Evolutionary conservation across 2,329 filamentous ascomycete genomes (phyloP), one percentile per base, ranked within the genome.

Genomic region (Aspergillus fischeri): DNA sequence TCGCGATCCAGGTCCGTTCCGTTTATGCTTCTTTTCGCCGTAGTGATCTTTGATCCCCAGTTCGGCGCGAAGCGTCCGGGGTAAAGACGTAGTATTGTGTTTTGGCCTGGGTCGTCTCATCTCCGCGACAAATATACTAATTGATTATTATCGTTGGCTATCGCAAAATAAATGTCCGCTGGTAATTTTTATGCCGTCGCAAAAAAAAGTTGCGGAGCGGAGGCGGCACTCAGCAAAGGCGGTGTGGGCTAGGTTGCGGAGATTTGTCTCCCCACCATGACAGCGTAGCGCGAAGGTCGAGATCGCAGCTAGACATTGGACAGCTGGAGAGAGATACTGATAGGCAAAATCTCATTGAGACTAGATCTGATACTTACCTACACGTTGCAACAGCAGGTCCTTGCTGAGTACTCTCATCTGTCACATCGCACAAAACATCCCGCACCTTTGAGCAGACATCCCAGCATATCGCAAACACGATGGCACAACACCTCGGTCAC

Each of bases 31-130:
- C 60, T 69, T 70, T 14, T 68, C 67, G 6, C 71, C 70, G 52
- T 71, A 70, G 4, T 61, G 63, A 61, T 75, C 75, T 27, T 64
- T 66, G n/a, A 77, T 66, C 0, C 75, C 76, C 24, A 79, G 63
- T 55, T 78, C 75, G 2, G 70, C 66, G 32, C 73, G 72, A 10
- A 79, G 61, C 14, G 70, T 58, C 28, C 71, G 68, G 17, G 77
- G 77, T 9, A 79, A 64, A 4, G 68, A 71, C 11, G 76, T 77
- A n/a, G 75, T 78, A 63, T 76, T 73, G 61, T 76, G 72, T 57
- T 61, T 63, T 25, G 68, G 68, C 32, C 71, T 73, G 24, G 63
- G 68, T 74, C 44, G 44, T 4, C 44, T 47, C 44, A 47, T 47
- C 76, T 77, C 4, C 53, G 68, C 57, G 51, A 44, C 47, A 8